These are phyloP conservation scores for Calonectria multiphialidica DNA, from an alignment of 2,329 filamentous ascomycete species.

Conservation along the genomic window DNA sequence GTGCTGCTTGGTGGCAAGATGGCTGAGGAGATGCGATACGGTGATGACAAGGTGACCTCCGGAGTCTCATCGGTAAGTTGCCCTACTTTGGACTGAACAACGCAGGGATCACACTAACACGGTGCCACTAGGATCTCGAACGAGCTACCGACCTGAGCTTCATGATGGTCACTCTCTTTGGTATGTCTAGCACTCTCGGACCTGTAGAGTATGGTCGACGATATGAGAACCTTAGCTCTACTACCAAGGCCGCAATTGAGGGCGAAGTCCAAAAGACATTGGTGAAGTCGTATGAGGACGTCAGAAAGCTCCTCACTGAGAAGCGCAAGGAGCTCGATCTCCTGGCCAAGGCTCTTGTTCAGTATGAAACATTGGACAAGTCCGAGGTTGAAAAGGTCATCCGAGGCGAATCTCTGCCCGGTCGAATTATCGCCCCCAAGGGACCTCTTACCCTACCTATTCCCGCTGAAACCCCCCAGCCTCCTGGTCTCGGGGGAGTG, in stretches of 20 bases:
- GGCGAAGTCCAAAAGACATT: constrained; percentile 87
- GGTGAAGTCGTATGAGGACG: constrained; percentile 83
- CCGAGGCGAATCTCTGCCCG: constrained; percentile 82
- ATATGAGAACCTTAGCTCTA: constrained; percentile 84
- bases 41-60: constrained; percentile 89
- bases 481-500: constrained; percentile 51
- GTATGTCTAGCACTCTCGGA: constrained; percentile 89
- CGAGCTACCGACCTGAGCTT: constrained; percentile 86
- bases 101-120: constrained; percentile 41
- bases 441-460: constrained; percentile 55
- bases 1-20: constrained; percentile 88
- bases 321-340: constrained; percentile 89
- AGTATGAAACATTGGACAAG: constrained; percentile 93
- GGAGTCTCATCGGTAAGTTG: constrained; percentile 81
- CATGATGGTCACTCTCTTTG: constrained; percentile 87
- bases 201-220: constrained; percentile 89
- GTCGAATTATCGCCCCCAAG: constrained; percentile 71
- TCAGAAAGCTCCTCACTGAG: constrained; percentile 76
- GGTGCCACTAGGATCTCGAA: constrained; percentile 77
- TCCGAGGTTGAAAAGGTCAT: constrained; percentile 93
- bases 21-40: constrained; percentile 92
- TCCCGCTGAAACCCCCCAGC: constrained; percentile 48
- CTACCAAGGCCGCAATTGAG: constrained; percentile 90
- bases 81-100: not conserved
- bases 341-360: constrained; percentile 87